Evolutionary conservation across 2,329 filamentous ascomycete genomes (phyloP).

Genomic region (Falciphora oryzae): DNA sequence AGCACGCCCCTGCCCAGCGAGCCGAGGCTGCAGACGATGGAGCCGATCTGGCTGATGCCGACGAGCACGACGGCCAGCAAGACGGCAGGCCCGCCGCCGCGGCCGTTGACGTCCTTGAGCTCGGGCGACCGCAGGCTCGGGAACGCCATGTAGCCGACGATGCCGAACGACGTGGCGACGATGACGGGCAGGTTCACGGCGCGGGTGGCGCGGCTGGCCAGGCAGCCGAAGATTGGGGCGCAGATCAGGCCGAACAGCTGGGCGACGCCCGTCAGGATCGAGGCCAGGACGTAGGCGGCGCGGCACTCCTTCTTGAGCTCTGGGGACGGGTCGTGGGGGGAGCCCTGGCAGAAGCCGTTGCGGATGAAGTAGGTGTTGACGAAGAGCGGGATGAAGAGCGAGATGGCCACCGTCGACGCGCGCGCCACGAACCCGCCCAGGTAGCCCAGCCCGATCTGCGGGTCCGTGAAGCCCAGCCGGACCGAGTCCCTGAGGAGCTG

Average conservation of each 20-base stretch:
- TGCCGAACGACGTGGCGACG: conserved; percentile 64
- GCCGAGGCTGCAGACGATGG: conserved; percentile 92
- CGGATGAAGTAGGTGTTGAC: conserved; percentile 86
- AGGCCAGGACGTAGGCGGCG: conserved; percentile 80
- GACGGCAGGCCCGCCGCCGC: conserved; percentile 62
- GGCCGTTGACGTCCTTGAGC: conserved; percentile 54
- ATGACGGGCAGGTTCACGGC: conserved; percentile 66
- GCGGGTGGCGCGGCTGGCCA: conserved; percentile 59
- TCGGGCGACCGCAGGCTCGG: conserved; percentile 74
- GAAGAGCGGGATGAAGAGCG: conserved; percentile 87
- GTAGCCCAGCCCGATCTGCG: conserved; percentile 80
- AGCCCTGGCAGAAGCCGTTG: conserved; percentile 70
- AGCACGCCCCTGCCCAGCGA: conserved; percentile 78
- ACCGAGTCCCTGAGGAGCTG: conserved; percentile 58
- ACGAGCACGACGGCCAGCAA: conserved; percentile 75
- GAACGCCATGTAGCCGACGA: conserved; percentile 72
- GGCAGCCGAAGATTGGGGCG: conserved; percentile 81
- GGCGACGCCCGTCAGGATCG: conserved; percentile 81
- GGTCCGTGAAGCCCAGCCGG: conserved; percentile 66
- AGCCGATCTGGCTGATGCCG: conserved; percentile 90
- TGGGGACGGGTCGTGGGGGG: conserved; percentile 55
- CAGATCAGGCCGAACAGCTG: conserved; percentile 80
- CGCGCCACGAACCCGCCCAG: conserved; percentile 91
- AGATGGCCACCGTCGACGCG: conserved; percentile 91
- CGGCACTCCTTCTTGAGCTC: conserved; percentile 83